Evolutionary conservation across 129 eudicot genomes (phyloP), one percentile per base, ranked within the genome.

Genomic region (Logfia minima): DNA sequence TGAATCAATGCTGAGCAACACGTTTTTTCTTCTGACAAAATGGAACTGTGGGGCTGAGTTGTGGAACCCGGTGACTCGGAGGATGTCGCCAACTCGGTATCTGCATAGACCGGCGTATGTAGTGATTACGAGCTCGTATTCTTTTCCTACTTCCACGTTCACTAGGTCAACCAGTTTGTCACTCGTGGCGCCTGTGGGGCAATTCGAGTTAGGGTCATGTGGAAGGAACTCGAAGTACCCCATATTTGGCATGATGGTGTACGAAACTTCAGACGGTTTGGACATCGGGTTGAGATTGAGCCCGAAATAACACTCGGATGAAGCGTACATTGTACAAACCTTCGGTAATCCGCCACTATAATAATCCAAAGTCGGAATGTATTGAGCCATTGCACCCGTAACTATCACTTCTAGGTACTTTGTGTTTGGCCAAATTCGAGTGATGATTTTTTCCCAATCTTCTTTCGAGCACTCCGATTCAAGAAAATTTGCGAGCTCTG

Each of bases 231-330:
- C 98, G 70, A 93, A 93, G 77, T 93, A 93, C 35, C 91, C 98
- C 98, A 93, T 90, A 89, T 93, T 93, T 4, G 98, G 98, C 98
- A 93, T 93, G 85, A 93, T 90, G 53, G 98, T 93, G 80, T 93
- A 93, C 0, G 97, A 93, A 4, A 93, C 98, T 69, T 93, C 89
- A 0, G 96, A 78, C 0, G 98, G 97, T 72, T 90, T 89, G 63
- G 85, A 79, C 97, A 93, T 90, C 55, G 98, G 98, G 83, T 90
- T 93, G n/a, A 93, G 87, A 45, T 93, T 93, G 75, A 93, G 85
- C 26, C 98, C 98, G 78, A 93, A 92, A 14, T 90, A 92, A 39
- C 98, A 90, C 82, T 92, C 98, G 8, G 98, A 92, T 0, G 98
- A 93, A 2, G 98, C 97, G 60, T 93, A 93, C 98, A 93, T 93